Percentiles rank a stretch among this genome's conserved stretches.
Conservation (phyloP, 192 early-diverging fungal species). For the Coemansia sp. region DNA sequence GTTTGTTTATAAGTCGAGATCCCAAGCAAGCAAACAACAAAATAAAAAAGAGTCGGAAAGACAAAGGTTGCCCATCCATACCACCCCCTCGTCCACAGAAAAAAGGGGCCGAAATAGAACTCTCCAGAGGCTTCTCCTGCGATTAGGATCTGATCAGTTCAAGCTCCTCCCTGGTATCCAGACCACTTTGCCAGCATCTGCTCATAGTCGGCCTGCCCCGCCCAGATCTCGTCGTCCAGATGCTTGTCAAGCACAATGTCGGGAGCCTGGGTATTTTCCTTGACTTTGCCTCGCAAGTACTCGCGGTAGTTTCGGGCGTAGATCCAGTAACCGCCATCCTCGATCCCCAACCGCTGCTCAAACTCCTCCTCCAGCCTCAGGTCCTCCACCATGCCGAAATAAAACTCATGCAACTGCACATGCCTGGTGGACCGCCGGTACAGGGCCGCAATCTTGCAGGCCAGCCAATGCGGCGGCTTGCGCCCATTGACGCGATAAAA, state of each 20-base stretch:
- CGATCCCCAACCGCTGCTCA: constrained; percentile 32
- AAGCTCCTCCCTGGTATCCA: too few species aligned
- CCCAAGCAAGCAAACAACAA: neutral
- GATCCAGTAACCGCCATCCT: constrained; percentile 34
- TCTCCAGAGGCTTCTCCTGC: too few species aligned
- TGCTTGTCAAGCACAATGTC: too few species aligned
- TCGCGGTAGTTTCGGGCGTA: constrained; percentile 43
- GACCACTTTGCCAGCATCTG: too few species aligned
- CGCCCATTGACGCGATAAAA: constrained; percentile 32
- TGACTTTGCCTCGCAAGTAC: constrained; percentile 27
- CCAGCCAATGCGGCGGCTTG: constrained; percentile 44
- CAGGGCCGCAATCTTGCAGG: constrained; percentile 11
- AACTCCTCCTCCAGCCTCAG: constrained; percentile 43
- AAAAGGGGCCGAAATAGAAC: too few species aligned
- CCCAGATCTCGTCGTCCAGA: too few species aligned
- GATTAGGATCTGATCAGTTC: too few species aligned
- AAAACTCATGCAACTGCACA: constrained; percentile 31
- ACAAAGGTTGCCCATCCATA: too few species aligned
- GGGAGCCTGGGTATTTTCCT: too few species aligned
- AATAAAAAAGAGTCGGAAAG: neutral
- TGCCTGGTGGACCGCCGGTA: constrained; percentile 9
- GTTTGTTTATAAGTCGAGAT: neutral
- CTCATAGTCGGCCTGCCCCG: too few species aligned
- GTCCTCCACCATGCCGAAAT: constrained; percentile 27
- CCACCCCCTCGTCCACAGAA: too few species aligned